These are phyloP conservation scores for Phytopythium chamaehyphon DNA, from an alignment of 352 stramenopile genomes.

Conservation along the genomic window DNA sequence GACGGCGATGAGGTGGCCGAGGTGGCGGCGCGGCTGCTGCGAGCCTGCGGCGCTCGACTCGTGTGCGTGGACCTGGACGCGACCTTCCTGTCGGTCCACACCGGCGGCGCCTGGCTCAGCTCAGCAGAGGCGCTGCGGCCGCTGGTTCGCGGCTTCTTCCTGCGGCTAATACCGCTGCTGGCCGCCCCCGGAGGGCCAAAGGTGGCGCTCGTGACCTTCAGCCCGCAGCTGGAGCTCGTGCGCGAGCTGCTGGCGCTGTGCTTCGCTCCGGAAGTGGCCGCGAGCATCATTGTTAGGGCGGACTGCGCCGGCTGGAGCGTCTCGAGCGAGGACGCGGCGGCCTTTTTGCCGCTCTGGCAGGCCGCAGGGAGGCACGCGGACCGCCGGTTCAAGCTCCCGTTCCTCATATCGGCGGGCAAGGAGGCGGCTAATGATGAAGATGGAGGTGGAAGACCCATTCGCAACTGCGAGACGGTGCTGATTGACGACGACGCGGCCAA, in stretches of 20 bases:
- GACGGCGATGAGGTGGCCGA: constrained; percentile 13
- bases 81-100: constrained; percentile 78
- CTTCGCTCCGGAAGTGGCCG: constrained; percentile 31
- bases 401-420: constrained; percentile 65
- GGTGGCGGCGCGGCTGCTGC: constrained; percentile 39
- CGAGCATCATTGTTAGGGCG: constrained; percentile 50
- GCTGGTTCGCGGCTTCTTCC: constrained; percentile 66
- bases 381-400: constrained; percentile 69
- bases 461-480: constrained; percentile 68
- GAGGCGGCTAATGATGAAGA: constrained; percentile 27
- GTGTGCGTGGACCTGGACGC: constrained; percentile 86
- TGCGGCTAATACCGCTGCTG: constrained; percentile 49
- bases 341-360: constrained; percentile 59
- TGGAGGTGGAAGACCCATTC: constrained; percentile 24
- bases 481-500: constrained; percentile 81
- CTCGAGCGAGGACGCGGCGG: constrained; percentile 29
- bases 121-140: constrained; percentile 34
- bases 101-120: constrained; percentile 46
- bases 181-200: constrained; percentile 24
- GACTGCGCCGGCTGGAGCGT: constrained; percentile 63
- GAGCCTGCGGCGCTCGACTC: constrained; percentile 41
- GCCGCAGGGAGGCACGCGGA: constrained; percentile 47
- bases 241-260: constrained; percentile 49
- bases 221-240: constrained; percentile 64
- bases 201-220: constrained; percentile 83